phyloP scores from a whole-genome alignment of 2,329 filamentous ascomycete species.

The Ophiostoma montium region DNA sequence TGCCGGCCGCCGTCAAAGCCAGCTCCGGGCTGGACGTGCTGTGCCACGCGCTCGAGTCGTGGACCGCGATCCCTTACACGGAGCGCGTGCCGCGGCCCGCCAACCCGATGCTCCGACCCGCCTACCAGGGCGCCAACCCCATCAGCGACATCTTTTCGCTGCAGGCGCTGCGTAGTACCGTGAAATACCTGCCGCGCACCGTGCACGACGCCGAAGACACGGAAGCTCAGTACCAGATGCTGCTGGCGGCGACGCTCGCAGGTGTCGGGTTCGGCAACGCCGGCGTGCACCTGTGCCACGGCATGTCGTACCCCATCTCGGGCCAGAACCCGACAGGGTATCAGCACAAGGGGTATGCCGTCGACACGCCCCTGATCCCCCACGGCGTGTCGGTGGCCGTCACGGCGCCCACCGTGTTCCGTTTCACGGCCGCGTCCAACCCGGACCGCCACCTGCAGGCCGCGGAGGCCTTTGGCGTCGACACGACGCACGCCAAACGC shows the following conservation, averaged over 20 bases:
- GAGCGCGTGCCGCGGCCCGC: constrained; percentile 70
- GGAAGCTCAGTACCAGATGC: constrained; percentile 91
- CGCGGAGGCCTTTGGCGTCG: constrained; percentile 30
- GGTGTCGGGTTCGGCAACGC: constrained; percentile 97
- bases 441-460: constrained; percentile 75
- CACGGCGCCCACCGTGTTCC: constrained; percentile 33
- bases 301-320: constrained; percentile 96
- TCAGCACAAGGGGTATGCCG: constrained; percentile 73
- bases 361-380: constrained; percentile 68
- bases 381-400: constrained; percentile 78
- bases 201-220: constrained; percentile 78
- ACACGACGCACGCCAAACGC: constrained; percentile 72
- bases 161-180: constrained; percentile 64
- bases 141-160: constrained; percentile 96
- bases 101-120: constrained; percentile 82
- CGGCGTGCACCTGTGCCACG: constrained; percentile 68
- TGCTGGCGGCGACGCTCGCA: constrained; percentile 82
- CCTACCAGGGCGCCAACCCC: constrained; percentile 94
- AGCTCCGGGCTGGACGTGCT: constrained; percentile 87
- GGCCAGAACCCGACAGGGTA: constrained; percentile 86
- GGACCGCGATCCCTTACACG: constrained; percentile 92
- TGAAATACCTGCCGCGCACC: constrained; percentile 84
- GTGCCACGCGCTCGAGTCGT: constrained; percentile 89
- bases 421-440: constrained; percentile 47
- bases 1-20: constrained; percentile 89